phyloP scores from a whole-genome alignment of 208 protist genomes.

The Acanthamoeba royreba region DNA sequence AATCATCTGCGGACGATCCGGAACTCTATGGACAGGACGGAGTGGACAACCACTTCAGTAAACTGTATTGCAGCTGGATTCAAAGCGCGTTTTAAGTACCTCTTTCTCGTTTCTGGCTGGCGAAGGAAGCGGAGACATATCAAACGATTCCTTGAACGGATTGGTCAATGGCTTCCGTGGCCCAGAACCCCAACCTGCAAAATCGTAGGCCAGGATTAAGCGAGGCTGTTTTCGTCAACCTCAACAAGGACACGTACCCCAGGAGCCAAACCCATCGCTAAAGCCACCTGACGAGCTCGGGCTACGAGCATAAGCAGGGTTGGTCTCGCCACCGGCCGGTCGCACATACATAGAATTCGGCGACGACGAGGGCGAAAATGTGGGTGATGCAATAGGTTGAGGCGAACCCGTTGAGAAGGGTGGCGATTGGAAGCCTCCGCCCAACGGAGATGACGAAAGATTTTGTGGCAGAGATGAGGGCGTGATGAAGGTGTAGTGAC shows the following conservation, averaged over 20 bases:
- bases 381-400: background rate
- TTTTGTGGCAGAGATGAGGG: background rate
- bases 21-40: background rate
- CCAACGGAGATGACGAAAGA: background rate
- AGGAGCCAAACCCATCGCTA: background rate
- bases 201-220: too few species aligned
- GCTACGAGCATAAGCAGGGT: background rate
- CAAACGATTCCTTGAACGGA: slow-evolving; percentile 6
- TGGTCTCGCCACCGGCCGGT: background rate
- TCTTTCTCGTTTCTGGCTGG: background rate
- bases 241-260: background rate
- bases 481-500: background rate
- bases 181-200: background rate
- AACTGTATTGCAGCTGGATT: background rate
- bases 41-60: background rate
- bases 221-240: too few species aligned
- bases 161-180: background rate
- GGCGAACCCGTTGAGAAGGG: background rate
- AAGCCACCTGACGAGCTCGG: background rate
- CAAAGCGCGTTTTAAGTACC: background rate
- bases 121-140: background rate
- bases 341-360: background rate
- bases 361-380: background rate
- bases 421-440: background rate
- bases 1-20: background rate